Evolutionary conservation across 495 filamentous ascomycete genomes (phyloP), one percentile per base, ranked within the genome.

Genomic region (Penicillium manginii): DNA sequence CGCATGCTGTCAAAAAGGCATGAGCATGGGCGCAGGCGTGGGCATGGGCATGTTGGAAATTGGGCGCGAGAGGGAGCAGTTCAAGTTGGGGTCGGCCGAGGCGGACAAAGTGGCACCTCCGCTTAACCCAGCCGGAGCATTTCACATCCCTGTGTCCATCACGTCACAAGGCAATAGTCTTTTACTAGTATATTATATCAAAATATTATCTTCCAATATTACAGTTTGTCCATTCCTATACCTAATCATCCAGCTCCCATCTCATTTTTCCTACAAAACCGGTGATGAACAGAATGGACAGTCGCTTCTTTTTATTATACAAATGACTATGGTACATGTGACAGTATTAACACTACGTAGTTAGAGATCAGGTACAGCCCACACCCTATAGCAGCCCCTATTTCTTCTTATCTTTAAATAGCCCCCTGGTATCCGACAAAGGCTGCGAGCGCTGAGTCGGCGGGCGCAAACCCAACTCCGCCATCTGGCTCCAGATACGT

Each of bases 401-500:
- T 47, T 47, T 47, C 45, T 63, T 50, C 2, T 62, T 42, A 22
- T 71, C 55, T 10, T 68, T 63, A 50, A 74, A 73, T 14, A 80
- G 26, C 17, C 50, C 55, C 11, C 66, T 63, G 10, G 63, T 51
- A 55, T 77, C 76, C 1, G 61, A 56, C 15, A 64, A 52, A 5
- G 52, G 42, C n/a, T 60, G 57, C 1, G 69, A 63, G 11, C 59
- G 48, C 50, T 75, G 66, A 10, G 57, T 72, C 51, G 64, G 57
- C 5, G 72, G 76, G 23, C 84, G 83, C 45, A 93, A 81, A 21
- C 91, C 91, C 74, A 88, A 66, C 70, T 89, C 88, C 7, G 85
- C 86, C 82, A 89, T 82, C 37, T 86, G 80, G 50, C 74, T 73
- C 91, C 91, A 96, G 57, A 96, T 89, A 26, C 75, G 75, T 63